Evolutionary conservation across 805 yeast genomes (phyloP).

Genomic region (Ogataea pini): DNA sequence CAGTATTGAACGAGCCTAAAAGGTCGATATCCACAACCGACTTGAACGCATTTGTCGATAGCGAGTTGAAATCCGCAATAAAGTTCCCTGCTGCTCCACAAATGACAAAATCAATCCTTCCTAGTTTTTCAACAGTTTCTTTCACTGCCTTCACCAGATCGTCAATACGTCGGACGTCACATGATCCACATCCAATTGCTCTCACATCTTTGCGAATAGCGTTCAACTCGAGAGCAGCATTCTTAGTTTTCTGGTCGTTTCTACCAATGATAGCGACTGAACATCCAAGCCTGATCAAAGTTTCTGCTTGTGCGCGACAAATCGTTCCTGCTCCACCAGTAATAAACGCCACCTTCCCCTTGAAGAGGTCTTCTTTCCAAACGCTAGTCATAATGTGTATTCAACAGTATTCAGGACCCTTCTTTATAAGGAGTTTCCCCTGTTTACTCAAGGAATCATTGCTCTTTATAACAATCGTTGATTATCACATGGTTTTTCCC

Average conservation of each 20-base stretch:
- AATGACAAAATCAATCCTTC: conserved; percentile 81
- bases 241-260: conserved; percentile 60
- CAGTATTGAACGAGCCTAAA: conserved; percentile 86
- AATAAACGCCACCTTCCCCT: conserved; percentile 83
- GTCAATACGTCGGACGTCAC: conserved; percentile 76
- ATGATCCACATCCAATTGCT: conserved; percentile 69
- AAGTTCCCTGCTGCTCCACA: conserved; percentile 98
- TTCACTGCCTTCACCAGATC: conserved; percentile 65
- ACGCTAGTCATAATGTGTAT: conserved; percentile 12
- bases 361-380: conserved; percentile 65
- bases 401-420: no score
- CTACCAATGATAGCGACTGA: conserved; percentile 86
- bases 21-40: conserved; percentile 85
- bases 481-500: conserved; percentile 4
- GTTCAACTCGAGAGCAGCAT: conserved; percentile 69
- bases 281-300: conserved; percentile 80
- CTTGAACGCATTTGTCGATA: conserved; percentile 85
- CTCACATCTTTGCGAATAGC: conserved; percentile 56
- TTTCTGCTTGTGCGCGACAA: conserved; percentile 87
- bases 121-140: conserved; percentile 63
- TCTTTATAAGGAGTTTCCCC: no score
- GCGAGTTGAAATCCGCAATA: conserved; percentile 71
- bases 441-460: no score
- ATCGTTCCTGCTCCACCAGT: conserved; percentile 99
- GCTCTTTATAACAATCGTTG: not conserved